Evolutionary conservation across 1,139 yeast species (phyloP), one percentile per base, ranked within the genome.

Genomic region (Candida glucosophila): DNA sequence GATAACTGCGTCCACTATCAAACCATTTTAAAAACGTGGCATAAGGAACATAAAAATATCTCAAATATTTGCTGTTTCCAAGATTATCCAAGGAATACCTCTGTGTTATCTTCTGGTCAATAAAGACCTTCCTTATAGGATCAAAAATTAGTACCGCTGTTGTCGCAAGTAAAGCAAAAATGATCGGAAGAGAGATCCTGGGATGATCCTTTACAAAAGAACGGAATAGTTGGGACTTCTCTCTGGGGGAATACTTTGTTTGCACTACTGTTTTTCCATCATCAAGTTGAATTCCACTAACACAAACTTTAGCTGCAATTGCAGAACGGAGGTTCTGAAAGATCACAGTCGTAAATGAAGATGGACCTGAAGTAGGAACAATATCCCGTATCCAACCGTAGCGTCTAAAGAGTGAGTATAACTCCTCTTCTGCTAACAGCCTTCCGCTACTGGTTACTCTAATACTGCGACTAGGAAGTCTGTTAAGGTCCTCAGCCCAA

Each of bases 401-500:
- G 37, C 96, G 64, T 54, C 98, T 70, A 46, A 90, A 76, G 26
- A 85, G 55, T 3, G 81, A 70, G 44, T 88, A 90, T 25, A 88
- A 49, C 31, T 81, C 85, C 49, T 90, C 97, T 43, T 88, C 95
- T 0, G 85, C 71, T 35, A 88, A 52, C 0, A 77, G 66, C 2
- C 57, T 56, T 1, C 96, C 96, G 35, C 80, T 86, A 44, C 78
- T 86, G 19, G 67, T 65, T 3, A 88, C 76, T 30, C 70, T 67
- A 18, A 90, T 52, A 13, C 65, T 62, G 8, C 64, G 55, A 32
- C 79, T 75, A 6, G 94, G 93, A 36, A 67, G 69, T 36, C 96
- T 58, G 38, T 81, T 69, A 45, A 90, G 61, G 48, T 90, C 98
- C 52, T 90, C 97, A 35, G 90, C 81, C 96, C 97, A 90, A 0